Conservation (phyloP, 306 rosid species). For the Spatholobus suberectus region DNA sequence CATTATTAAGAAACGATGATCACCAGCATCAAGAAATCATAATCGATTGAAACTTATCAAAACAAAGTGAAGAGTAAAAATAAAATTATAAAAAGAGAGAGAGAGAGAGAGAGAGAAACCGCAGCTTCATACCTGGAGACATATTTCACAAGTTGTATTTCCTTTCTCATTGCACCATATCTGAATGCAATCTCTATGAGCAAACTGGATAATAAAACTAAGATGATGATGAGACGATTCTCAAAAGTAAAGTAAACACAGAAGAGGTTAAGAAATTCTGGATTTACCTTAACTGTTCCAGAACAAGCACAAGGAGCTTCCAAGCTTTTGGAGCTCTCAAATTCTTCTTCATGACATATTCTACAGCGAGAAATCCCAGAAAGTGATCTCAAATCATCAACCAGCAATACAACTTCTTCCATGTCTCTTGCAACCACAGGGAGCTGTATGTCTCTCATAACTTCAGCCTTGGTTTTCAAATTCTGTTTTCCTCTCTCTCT, state of each 20-base stretch:
- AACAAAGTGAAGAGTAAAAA: not conserved
- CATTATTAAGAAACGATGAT: not conserved
- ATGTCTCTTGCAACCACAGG: constrained; percentile 43
- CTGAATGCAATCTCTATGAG: constrained; percentile 97
- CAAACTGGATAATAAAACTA: constrained; percentile 60
- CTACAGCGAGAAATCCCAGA: constrained; percentile 68
- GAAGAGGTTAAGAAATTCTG: not conserved
- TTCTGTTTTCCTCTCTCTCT: constrained; percentile 34
- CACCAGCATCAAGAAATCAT: not conserved
- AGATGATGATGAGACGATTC: not conserved
- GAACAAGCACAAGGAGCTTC: constrained; percentile 99
- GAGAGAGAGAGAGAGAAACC: not conserved
- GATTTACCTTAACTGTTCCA: constrained; percentile 84
- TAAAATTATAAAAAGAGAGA: not conserved
- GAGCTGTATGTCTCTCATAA: constrained; percentile 21
- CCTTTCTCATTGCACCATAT: constrained; percentile 97
- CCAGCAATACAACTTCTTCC: constrained; percentile 67
- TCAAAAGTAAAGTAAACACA: not conserved
- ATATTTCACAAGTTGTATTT: constrained; percentile 86
- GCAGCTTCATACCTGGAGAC: constrained; percentile 71
- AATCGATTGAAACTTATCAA: not conserved
- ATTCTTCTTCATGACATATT: constrained; percentile 93
- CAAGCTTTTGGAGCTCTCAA: constrained; percentile 63
- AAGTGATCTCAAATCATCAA: constrained; percentile 63
- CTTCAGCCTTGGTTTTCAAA: constrained; percentile 35